phyloP scores from a whole-genome alignment of 108 stramenopile genomes.

The Ochromonas danica region DNA sequence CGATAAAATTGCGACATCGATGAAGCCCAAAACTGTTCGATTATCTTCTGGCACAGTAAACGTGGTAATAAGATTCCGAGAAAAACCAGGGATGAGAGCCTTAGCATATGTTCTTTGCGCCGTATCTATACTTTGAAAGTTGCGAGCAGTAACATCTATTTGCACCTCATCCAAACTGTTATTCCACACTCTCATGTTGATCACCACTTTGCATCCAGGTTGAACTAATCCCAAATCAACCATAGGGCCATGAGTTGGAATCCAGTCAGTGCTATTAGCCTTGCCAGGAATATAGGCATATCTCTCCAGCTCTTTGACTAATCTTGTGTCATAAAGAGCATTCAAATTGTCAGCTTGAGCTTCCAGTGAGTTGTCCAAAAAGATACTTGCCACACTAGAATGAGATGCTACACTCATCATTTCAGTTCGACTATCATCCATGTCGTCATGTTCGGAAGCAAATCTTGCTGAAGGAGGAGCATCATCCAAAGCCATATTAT shows the following conservation, averaged over 20 bases:
- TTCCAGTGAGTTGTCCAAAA: not conserved
- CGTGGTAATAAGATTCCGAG: not conserved
- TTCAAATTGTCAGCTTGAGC: not conserved
- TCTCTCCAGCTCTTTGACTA: not conserved
- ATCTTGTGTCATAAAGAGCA: not conserved
- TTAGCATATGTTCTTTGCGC: not conserved
- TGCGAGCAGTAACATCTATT: not conserved
- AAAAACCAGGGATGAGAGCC: not conserved
- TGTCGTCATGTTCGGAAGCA: not conserved
- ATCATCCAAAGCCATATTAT: not conserved
- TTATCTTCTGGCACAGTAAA: not conserved
- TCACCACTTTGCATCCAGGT: not conserved
- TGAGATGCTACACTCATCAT: not conserved
- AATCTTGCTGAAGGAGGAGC: not conserved
- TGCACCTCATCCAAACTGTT: not conserved
- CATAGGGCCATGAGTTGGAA: not conserved
- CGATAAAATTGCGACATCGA: not conserved
- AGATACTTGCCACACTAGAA: not conserved
- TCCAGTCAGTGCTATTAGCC: not conserved
- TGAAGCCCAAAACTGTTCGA: not conserved
- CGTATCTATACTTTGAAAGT: not conserved
- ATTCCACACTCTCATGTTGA: not conserved
- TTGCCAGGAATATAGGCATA: not conserved
- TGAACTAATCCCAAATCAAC: slow-evolving; percentile 4
- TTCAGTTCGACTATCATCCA: not conserved